These are phyloP conservation scores for Puccinia polysora DNA, from an alignment of 1,284 basidiomycete genomes.

Conservation along the genomic window DNA sequence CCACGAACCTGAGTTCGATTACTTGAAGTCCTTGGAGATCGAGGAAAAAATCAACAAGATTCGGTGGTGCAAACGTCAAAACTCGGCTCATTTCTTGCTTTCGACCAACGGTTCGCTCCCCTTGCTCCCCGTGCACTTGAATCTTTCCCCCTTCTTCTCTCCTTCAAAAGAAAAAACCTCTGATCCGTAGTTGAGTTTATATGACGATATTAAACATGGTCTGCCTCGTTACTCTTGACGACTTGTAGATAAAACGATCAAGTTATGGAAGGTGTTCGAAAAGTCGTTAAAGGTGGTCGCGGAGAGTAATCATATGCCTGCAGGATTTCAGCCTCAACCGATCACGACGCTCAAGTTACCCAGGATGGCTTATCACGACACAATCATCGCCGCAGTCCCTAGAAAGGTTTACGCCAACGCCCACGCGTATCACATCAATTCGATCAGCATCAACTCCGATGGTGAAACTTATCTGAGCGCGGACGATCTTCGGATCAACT, in stretches of 20 bases:
- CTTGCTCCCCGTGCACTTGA: too few species aligned
- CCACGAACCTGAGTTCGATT: slow-evolving; percentile 99
- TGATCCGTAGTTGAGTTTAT: too few species aligned
- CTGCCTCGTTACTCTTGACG: slow-evolving; percentile 38
- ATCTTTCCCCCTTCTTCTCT: slow-evolving; percentile 15
- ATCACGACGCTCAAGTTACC: slow-evolving; percentile 71
- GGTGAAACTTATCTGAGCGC: slow-evolving; percentile 99
- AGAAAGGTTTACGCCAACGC: slow-evolving; percentile 99
- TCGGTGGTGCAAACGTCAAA: slow-evolving; percentile 98
- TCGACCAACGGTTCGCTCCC: slow-evolving; percentile 69
- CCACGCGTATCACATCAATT: slow-evolving; percentile 99
- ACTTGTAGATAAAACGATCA: slow-evolving; percentile 99
- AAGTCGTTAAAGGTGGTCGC: slow-evolving; percentile 93
- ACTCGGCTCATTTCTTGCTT: slow-evolving; percentile 90
- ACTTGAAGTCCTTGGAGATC: slow-evolving; percentile 98
- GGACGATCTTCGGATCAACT: slow-evolving; percentile 91
- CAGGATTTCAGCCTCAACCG: slow-evolving; percentile 52
- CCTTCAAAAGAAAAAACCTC: too few species aligned
- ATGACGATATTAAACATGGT: slow-evolving; percentile 27
- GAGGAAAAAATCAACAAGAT: slow-evolving; percentile 99
- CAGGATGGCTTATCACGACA: slow-evolving; percentile 87
- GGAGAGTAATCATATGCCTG: slow-evolving; percentile 75
- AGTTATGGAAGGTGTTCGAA: slow-evolving; percentile 99
- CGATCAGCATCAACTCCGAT: slow-evolving; percentile 97
- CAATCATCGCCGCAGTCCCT: slow-evolving; percentile 96